Conservation (phyloP, 225 moss, liverwort and hornwort genomes). For the Climacium dendroides region DNA sequence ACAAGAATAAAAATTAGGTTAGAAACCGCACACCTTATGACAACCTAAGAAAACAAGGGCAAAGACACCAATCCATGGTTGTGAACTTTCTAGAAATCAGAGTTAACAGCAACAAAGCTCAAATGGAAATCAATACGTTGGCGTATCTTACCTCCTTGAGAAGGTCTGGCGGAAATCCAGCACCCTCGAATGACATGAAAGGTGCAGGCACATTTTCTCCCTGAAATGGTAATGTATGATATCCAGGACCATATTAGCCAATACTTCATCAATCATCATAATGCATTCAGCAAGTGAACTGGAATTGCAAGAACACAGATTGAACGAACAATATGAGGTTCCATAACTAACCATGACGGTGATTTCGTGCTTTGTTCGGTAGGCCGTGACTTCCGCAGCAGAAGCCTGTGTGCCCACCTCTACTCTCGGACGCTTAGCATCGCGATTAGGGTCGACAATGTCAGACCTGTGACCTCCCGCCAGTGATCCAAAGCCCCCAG, state of each 20-base stretch:
- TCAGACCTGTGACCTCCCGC: conserved; percentile 31
- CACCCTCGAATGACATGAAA: conserved; percentile 72
- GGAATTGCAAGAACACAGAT: not conserved
- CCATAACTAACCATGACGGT: conserved; percentile 51
- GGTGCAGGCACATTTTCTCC: conserved; percentile 84
- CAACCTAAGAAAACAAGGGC: not conserved
- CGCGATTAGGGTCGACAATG: conserved; percentile 16
- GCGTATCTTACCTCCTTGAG: conserved; percentile 47
- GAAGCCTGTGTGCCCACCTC: conserved; percentile 28
- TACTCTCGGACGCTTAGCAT: conserved; percentile 52
- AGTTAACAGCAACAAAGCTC: not conserved
- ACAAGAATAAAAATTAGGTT: not conserved
- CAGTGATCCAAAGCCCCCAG: conserved; percentile 3
- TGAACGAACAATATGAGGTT: not conserved
- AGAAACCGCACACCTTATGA: not conserved
- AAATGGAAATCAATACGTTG: not conserved
- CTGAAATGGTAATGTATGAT: conserved; percentile 3
- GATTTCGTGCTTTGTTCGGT: conserved; percentile 74
- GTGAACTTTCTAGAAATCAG: not conserved
- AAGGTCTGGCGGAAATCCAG: conserved; percentile 63
- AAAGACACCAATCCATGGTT: not conserved
- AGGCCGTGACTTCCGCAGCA: conserved; percentile 46
- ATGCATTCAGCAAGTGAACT: not conserved
- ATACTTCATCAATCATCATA: not conserved
- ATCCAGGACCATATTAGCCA: not conserved